Conservation (phyloP, 176 grass and related monocot genomes). For the Bromus sterilis region DNA sequence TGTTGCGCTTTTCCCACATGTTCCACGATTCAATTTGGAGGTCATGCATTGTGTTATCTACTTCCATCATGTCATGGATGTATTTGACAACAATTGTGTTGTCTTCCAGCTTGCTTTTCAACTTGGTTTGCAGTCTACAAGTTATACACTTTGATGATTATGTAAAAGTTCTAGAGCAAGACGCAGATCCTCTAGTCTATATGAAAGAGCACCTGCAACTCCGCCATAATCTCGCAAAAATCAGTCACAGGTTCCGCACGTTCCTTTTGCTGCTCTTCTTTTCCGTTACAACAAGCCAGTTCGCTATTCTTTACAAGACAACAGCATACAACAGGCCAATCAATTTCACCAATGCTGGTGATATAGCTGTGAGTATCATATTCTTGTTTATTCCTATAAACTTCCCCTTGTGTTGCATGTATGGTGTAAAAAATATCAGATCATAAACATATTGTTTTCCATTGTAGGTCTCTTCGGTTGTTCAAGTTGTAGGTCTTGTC, state of each 20-base stretch:
- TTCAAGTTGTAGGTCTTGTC: constrained; percentile 77
- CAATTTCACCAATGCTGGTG: constrained; percentile 78
- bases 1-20: constrained; percentile 51
- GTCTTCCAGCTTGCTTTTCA: constrained; percentile 79
- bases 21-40: constrained; percentile 61
- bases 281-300: constrained; percentile 64
- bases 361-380: constrained; percentile 77
- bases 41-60: constrained; percentile 33
- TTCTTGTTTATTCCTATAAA: background rate
- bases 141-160: constrained; percentile 94
- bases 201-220: constrained; percentile 79
- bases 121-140: constrained; percentile 86
- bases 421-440: background rate
- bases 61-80: constrained; percentile 75
- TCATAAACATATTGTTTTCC: too few species aligned
- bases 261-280: constrained; percentile 76
- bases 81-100: constrained; percentile 69
- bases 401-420: background rate
- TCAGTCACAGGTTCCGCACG: constrained; percentile 92
- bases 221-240: constrained; percentile 70
- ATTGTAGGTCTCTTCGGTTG: constrained; percentile 72
- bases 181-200: constrained; percentile 75
- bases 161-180: constrained; percentile 76
- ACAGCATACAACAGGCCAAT: constrained; percentile 58
- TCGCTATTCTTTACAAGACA: constrained; percentile 72